Evolutionary conservation across 345 rosid species (phyloP).

Genomic region (Ricinus communis): DNA sequence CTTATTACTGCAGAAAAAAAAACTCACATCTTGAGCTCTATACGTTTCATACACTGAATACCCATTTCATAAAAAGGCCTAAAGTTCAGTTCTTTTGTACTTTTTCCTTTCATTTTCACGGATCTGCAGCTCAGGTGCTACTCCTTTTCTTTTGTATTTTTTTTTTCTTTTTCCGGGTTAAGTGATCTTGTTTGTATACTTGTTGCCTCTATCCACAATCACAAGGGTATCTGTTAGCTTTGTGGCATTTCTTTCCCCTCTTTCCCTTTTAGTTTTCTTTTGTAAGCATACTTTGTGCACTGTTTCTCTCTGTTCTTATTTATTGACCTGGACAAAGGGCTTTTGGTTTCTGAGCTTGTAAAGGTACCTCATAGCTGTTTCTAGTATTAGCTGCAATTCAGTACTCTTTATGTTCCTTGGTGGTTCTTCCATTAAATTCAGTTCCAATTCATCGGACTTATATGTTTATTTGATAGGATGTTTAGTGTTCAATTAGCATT

Average conservation of each 20-base stretch:
- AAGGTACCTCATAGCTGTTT: no score
- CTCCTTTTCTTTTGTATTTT: background rate
- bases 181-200: background rate
- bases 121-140: conserved; percentile 7
- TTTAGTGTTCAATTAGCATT: background rate
- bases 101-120: background rate
- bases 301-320: background rate
- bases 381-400: no score
- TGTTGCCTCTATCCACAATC: no score
- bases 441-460: background rate
- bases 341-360: background rate
- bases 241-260: background rate
- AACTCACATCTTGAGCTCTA: background rate
- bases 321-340: background rate
- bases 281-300: background rate
- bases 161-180: background rate
- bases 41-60: background rate
- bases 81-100: background rate
- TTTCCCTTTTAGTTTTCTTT: background rate
- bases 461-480: background rate
- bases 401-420: background rate
- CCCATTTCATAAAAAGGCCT: background rate
- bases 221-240: background rate
- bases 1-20: background rate
- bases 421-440: background rate